Evolutionary conservation across 345 rosid species (phyloP).

Genomic region (Acer saccharum): DNA sequence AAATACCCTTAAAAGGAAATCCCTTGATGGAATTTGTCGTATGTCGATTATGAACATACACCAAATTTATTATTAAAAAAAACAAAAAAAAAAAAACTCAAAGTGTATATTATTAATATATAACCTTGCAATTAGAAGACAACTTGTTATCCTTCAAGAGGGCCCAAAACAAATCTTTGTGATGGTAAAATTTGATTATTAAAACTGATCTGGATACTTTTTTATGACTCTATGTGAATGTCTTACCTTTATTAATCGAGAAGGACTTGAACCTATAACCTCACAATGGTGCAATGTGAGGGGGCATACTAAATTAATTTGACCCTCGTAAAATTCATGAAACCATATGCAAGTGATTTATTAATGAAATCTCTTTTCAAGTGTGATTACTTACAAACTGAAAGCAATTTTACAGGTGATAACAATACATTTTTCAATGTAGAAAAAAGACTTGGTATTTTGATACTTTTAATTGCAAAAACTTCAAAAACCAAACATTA

Average conservation of each 20-base stretch:
- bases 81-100: too few relatives aligned
- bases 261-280: too few relatives aligned
- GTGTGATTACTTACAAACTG: too few relatives aligned
- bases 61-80: background rate
- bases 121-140: background rate
- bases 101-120: background rate
- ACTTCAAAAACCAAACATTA: background rate
- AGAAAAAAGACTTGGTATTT: background rate
- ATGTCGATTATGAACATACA: background rate
- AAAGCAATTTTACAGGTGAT: too few relatives aligned
- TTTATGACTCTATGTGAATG: background rate
- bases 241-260: background rate
- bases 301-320: too few relatives aligned
- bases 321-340: too few relatives aligned
- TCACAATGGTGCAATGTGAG: too few relatives aligned
- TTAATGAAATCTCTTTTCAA: too few relatives aligned
- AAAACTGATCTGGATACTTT: too few relatives aligned
- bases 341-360: too few relatives aligned
- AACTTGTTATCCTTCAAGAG: background rate
- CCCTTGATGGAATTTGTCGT: background rate
- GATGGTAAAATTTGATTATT: background rate
- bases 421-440: too few relatives aligned
- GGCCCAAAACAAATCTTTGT: background rate
- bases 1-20: background rate
- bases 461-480: background rate